These are phyloP conservation scores for Castanospermum australe DNA, from an alignment of 306 rosid genomes.

Conservation along the genomic window DNA sequence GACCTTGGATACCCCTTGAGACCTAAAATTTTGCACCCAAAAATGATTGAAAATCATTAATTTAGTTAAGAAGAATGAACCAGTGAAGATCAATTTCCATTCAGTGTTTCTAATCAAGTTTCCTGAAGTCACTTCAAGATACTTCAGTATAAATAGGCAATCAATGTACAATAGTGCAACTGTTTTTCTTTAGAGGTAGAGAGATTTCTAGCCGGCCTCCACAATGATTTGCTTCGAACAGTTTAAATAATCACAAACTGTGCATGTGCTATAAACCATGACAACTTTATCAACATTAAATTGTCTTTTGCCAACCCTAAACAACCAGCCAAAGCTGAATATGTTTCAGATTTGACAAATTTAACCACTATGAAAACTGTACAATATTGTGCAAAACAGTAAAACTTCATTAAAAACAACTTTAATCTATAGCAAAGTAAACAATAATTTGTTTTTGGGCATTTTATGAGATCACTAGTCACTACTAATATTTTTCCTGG, in stretches of 20 bases:
- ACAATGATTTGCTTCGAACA: neutral
- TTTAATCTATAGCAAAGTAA: neutral
- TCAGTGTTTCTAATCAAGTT: neutral
- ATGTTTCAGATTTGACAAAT: neutral
- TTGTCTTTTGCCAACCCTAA: neutral
- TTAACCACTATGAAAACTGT: neutral
- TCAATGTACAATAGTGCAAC: neutral
- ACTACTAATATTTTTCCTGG: conserved; percentile 1
- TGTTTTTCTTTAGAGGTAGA: neutral
- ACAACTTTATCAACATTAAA: neutral
- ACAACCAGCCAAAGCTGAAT: neutral
- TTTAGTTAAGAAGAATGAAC: neutral
- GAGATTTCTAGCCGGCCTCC: conserved; percentile 4
- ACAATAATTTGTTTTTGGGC: neutral
- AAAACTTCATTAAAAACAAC: neutral
- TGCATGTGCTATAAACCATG: conserved; percentile 13
- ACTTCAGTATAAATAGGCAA: neutral
- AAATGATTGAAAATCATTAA: neutral
- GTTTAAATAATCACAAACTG: neutral
- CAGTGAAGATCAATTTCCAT: neutral
- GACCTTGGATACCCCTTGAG: conserved; percentile 51
- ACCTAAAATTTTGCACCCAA: conserved; percentile 48
- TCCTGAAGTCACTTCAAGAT: neutral
- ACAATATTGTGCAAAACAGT: neutral
- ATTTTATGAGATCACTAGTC: conserved; percentile 9